Base-by-base conservation (phyloP, 2,329 filamentous ascomycete species). In the Pseudogymnoascus sp. region DNA sequence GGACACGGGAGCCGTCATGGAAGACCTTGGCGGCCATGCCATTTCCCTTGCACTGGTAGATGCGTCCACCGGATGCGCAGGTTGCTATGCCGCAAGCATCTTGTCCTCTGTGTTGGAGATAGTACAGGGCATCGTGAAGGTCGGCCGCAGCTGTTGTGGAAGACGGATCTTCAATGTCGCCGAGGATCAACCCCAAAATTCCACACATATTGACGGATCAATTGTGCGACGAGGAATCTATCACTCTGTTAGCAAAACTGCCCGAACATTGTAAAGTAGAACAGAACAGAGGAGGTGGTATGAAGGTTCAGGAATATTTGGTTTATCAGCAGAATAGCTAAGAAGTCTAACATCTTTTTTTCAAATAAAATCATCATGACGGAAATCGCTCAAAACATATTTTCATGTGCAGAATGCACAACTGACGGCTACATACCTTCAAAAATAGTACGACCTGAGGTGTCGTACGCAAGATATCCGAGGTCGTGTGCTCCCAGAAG, bases 41-140 rank as follows among this genome's bases (percentile, higher is more conserved):
- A 72, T 92, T 91, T 67, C 91, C 91, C 78, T 97, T 97, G 80
- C 89, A 89, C 73, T 96, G 91, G 74, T 88, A 93, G 68, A 96
- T 88, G 45, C 91, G 83, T 65, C 93, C 92, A 37, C 90, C 90
- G 12, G 79, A 82, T 68, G 83, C 88, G 81, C 81, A 91, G 69
- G 80, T 89, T 59, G 91, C 86, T 69, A 96, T 93, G 66, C 92
- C 92, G 62, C 87, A 90, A 59, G 92, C 92, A 87, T 96, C 92
- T 75, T 96, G 91, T 61, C 91, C 90, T 71, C 90, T 84, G 71
- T 80, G 83, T 73, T 88, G 88, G 8, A 90, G 83, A 69, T 85
- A 85, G 75, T 88, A 90, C n/a, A 90, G 78, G 41, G 83, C 81
- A 74, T 90, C 88, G 72, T 90, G 87, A 43, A 90, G 78, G 67